Conservation (phyloP, 2,329 filamentous ascomycete genomes). For the Trichoderma sp. region DNA sequence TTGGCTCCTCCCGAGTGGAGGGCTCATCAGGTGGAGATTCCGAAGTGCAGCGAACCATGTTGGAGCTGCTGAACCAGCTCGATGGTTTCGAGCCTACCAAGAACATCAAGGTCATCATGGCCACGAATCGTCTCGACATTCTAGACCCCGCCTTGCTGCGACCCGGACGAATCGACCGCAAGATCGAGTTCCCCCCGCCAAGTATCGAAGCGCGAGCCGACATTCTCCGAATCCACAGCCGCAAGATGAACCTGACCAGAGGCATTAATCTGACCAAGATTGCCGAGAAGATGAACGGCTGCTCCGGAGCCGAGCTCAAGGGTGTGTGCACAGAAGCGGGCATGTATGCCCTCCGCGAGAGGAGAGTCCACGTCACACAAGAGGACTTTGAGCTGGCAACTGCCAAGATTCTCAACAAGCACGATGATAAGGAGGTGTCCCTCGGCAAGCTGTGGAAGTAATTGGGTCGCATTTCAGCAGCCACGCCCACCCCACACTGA, state of each 20-base stretch:
- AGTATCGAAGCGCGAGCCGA: slow-evolving; percentile 95
- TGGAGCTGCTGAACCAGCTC: slow-evolving; percentile 96
- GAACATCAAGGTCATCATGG: slow-evolving; percentile 99
- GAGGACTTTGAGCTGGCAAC: slow-evolving; percentile 98
- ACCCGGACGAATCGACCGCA: slow-evolving; percentile 96
- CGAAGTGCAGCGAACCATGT: slow-evolving; percentile 97
- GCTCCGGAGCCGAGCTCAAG: slow-evolving; percentile 95
- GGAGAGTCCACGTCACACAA: slow-evolving; percentile 96
- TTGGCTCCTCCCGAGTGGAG: slow-evolving; percentile 94
- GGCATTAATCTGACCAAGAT: slow-evolving; percentile 98
- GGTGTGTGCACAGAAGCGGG: slow-evolving; percentile 98
- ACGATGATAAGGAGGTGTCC: slow-evolving; percentile 95
- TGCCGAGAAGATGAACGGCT: slow-evolving; percentile 99
- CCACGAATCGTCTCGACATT: slow-evolving; percentile 96
- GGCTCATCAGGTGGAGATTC: slow-evolving; percentile 93
- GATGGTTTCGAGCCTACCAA: slow-evolving; percentile 99
- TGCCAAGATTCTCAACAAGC: slow-evolving; percentile 99
- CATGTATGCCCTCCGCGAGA: slow-evolving; percentile 95
- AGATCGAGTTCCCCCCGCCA: slow-evolving; percentile 98
- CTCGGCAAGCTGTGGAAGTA: slow-evolving; percentile 74
- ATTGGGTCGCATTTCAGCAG: slow-evolving; percentile 9
- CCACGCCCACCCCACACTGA: not conserved
- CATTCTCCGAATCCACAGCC: slow-evolving; percentile 94
- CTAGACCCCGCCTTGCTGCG: slow-evolving; percentile 90
- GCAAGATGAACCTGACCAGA: slow-evolving; percentile 97